Percentiles rank a stretch among this genome's conserved stretches.
phyloP scores from a whole-genome alignment of 495 filamentous ascomycete species.

The Lophiostoma macrostomum region DNA sequence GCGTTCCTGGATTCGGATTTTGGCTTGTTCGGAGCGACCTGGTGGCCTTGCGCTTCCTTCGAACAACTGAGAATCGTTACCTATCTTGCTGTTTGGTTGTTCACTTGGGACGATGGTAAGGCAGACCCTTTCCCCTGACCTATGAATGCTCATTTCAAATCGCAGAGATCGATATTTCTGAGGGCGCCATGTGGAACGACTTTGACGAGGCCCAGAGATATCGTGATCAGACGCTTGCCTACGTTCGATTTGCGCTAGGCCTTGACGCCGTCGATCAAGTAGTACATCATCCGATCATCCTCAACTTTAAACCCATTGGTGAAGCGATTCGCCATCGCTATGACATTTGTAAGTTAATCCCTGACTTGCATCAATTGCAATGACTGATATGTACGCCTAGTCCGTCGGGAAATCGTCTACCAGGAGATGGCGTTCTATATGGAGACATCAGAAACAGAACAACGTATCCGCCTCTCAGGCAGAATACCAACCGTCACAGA shows the following conservation, averaged over 20 bases:
- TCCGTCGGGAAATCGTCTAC: not conserved
- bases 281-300: not conserved
- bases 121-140: too few species aligned
- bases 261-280: not conserved
- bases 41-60: conserved; percentile 1
- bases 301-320: not conserved
- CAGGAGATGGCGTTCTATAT: not conserved
- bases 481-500: not conserved
- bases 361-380: too few species aligned
- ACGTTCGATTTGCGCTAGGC: not conserved
- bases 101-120: conserved; percentile 12
- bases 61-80: too few species aligned
- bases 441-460: not conserved
- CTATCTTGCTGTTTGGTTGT: conserved; percentile 3
- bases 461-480: conserved; percentile 1
- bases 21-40: conserved; percentile 3
- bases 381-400: too few species aligned
- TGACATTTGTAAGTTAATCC: too few species aligned
- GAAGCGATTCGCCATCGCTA: too few species aligned
- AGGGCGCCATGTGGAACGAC: not conserved
- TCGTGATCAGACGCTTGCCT: conserved; percentile 3
- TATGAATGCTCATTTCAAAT: too few species aligned
- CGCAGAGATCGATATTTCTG: conserved; percentile 4
- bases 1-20: not conserved
- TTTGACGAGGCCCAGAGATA: conserved; percentile 2